phyloP scores from a whole-genome alignment of 345 rosid genomes.

The Pugionium dolabratum region DNA sequence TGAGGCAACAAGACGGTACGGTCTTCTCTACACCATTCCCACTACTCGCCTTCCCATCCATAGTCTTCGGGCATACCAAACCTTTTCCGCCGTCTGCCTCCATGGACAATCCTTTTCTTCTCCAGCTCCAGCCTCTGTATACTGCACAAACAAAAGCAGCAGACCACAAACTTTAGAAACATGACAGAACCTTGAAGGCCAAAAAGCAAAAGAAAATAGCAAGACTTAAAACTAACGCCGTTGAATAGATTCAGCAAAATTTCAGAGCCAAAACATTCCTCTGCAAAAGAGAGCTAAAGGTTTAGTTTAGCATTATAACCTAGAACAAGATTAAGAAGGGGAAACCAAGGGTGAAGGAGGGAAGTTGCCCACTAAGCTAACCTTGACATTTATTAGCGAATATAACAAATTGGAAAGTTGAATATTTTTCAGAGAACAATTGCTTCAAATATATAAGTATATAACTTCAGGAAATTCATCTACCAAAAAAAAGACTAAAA shows the following conservation, averaged over 20 bases:
- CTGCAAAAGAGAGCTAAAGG: neutral
- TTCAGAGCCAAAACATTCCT: conserved; percentile 17
- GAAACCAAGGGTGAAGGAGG: neutral
- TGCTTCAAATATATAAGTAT: no score
- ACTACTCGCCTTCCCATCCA: conserved; percentile 90
- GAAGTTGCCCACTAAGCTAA: neutral
- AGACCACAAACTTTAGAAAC: neutral
- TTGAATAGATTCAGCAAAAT: neutral
- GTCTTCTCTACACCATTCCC: conserved; percentile 51
- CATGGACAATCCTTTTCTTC: conserved; percentile 79
- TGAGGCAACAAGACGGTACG: conserved; percentile 85
- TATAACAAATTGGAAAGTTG: conserved; percentile 34
- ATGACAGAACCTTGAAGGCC: neutral
- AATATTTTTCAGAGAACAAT: no score
- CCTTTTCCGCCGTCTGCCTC: conserved; percentile 87
- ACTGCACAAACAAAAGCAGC: conserved; percentile 18
- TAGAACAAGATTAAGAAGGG: neutral
- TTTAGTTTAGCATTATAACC: conserved; percentile 6
- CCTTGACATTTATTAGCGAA: conserved; percentile 20
- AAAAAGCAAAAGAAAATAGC: neutral
- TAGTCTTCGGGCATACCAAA: conserved; percentile 96
- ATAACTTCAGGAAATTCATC: no score
- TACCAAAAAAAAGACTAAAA: neutral
- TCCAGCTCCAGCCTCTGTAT: conserved; percentile 84
- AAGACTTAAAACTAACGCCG: conserved; percentile 14